A percentile compares a stretch with the other conserved stretches of the same genome.
These are phyloP conservation scores for Coemansia sp. DNA, from an alignment of 192 early-diverging fungal genomes.

Conservation along the genomic window DNA sequence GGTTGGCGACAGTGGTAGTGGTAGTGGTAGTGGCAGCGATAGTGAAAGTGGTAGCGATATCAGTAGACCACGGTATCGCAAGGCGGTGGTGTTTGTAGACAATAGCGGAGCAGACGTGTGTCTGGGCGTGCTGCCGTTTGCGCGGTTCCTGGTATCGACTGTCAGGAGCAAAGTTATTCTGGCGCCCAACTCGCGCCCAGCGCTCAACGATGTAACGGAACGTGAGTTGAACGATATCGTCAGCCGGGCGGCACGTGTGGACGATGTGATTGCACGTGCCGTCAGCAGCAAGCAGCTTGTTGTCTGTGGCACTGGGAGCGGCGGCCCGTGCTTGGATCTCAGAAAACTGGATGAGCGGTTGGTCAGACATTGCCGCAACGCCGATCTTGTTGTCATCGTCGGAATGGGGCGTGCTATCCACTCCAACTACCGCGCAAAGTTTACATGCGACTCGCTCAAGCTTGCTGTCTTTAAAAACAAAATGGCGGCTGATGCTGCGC, in stretches of 20 bases:
- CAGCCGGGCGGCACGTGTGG: constrained; percentile 37
- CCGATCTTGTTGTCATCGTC: constrained; percentile 77
- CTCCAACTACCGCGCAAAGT: constrained; percentile 71
- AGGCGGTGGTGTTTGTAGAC: constrained; percentile 78
- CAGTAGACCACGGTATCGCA: constrained; percentile 38
- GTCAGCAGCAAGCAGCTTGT: constrained; percentile 38
- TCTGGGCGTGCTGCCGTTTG: constrained; percentile 78
- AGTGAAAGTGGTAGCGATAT: too few relatives aligned
- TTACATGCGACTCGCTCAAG: constrained; percentile 72
- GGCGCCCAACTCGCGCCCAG: constrained; percentile 73
- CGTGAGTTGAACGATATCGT: constrained; percentile 61
- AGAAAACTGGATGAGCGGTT: constrained; percentile 64
- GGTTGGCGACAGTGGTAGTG: neutral
- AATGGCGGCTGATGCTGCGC: constrained; percentile 64
- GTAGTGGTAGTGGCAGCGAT: too few relatives aligned
- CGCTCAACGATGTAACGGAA: constrained; percentile 80
- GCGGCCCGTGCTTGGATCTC: constrained; percentile 73
- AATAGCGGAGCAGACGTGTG: constrained; percentile 81
- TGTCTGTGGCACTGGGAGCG: constrained; percentile 69
- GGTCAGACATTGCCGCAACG: constrained; percentile 50
- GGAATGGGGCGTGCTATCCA: constrained; percentile 82
- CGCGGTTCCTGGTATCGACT: constrained; percentile 58
- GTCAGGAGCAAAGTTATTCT: constrained; percentile 61
- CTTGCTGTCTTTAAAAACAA: constrained; percentile 82
- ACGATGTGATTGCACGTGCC: constrained; percentile 43